These are phyloP conservation scores for Gossypium herbaceum DNA, from an alignment of 345 rosid species.

Conservation along the genomic window DNA sequence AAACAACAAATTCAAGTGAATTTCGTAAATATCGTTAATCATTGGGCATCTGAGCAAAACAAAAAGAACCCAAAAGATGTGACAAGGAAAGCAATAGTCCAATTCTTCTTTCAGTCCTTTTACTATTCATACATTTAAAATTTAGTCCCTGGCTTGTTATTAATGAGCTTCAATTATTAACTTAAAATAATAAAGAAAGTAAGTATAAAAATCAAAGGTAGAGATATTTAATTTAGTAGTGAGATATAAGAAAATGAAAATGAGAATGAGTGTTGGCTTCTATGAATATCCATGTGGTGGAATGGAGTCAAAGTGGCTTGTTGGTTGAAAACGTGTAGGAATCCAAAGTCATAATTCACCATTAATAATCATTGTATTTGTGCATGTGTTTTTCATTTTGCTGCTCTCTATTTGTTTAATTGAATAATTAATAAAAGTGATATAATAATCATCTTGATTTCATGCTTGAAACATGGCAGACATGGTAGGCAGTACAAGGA, in stretches of 20 bases:
- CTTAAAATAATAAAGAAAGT: too few species aligned
- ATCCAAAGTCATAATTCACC: background rate
- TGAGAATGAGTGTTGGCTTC: background rate
- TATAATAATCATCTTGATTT: too few species aligned
- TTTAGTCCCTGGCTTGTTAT: background rate
- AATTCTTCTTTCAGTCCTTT: background rate
- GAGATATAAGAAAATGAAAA: background rate
- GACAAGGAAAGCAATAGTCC: too few species aligned
- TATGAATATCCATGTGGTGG: background rate
- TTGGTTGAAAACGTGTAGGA: background rate
- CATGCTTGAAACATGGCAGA: too few species aligned
- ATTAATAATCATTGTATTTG: too few species aligned
- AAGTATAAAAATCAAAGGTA: background rate
- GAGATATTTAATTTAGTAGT: background rate
- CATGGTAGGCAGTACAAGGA: too few species aligned
- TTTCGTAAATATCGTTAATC: background rate
- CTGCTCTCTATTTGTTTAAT: too few species aligned
- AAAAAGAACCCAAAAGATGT: background rate
- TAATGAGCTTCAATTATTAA: too few species aligned
- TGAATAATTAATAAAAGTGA: too few species aligned
- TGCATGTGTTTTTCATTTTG: too few species aligned
- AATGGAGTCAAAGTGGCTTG: background rate
- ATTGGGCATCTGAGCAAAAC: background rate
- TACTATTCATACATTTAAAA: background rate
- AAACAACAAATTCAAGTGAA: background rate